Base-by-base conservation (phyloP, 2,329 filamentous ascomycete species). In the Ophiostoma fasciatum region DNA sequence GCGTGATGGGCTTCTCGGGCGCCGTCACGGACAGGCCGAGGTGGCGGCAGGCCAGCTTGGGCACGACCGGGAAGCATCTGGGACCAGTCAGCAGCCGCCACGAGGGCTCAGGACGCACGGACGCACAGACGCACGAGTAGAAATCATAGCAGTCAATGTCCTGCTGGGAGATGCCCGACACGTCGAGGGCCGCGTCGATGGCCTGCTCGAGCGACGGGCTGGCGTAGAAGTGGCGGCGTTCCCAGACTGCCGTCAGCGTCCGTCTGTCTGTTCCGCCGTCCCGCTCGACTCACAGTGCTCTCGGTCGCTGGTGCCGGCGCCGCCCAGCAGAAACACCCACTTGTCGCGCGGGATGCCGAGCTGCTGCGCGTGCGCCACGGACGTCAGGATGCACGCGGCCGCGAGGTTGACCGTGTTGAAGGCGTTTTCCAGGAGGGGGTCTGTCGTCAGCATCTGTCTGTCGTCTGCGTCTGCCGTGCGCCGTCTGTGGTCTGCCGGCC, bases 401-500 rank as follows among this genome's bases (percentile, higher is more conserved):
- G 36, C 29, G 18, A 42, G 28, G 7, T 42, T 42, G 23, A 42
- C 40, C 12, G 37, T 42, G 25, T 42, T 42, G 30, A 42, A 42
- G 3, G 40, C 40, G 30, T 42, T 42, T 8, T 34, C 31, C 6
- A 42, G 31, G 13, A 42, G 34, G 18, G 33, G 40, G 27, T 42
- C 32, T 35, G n/a, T n/a, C n/a, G n/a, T n/a, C n/a, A n/a, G n/a
- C n/a, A n/a, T n/a, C n/a, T n/a, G n/a, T n/a, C n/a, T n/a, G n/a
- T n/a, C n/a, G n/a, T n/a, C n/a, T n/a, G n/a, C n/a, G n/a, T n/a
- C n/a, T n/a, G n/a, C n/a, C n/a, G n/a, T n/a, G n/a, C n/a, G n/a
- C n/a, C n/a, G n/a, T n/a, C n/a, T n/a, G n/a, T n/a, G n/a, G n/a
- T n/a, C n/a, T n/a, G n/a, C n/a, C n/a, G n/a, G n/a, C n/a, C n/a